Evolutionary conservation across 2,329 filamentous ascomycete species (phyloP).

Genomic region (Fusarium vanettenii): DNA sequence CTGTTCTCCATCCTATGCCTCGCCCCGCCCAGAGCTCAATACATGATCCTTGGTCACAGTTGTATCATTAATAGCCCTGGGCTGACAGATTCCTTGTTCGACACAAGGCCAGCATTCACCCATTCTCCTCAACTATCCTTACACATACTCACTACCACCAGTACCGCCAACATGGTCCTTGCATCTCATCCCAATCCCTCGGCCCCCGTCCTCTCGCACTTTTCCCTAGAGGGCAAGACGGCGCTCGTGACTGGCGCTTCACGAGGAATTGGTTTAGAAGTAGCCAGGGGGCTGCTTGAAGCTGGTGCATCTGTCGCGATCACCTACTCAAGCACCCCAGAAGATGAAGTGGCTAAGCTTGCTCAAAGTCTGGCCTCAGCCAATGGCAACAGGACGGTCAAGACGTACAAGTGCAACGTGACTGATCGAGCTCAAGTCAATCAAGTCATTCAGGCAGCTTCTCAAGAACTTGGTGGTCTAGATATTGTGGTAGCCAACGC

Average conservation of each 20-base stretch:
- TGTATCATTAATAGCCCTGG: neutral
- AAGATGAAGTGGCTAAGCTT: slow-evolving; percentile 19
- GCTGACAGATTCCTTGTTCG: neutral
- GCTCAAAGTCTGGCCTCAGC: slow-evolving; percentile 13
- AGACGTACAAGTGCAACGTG: slow-evolving; percentile 54
- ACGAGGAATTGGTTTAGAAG: slow-evolving; percentile 61
- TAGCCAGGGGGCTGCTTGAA: slow-evolving; percentile 34
- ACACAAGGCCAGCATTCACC: neutral
- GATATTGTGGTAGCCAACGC: slow-evolving; percentile 58
- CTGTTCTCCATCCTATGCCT: neutral
- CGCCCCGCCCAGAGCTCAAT: neutral
- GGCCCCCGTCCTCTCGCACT: slow-evolving; percentile 39
- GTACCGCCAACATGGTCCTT: slow-evolving; percentile 31
- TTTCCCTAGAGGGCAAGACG: slow-evolving; percentile 53
- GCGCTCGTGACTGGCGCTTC: slow-evolving; percentile 64
- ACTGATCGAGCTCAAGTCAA: slow-evolving; percentile 44
- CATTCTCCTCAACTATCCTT: neutral
- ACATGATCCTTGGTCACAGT: neutral
- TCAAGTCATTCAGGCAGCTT: slow-evolving; percentile 41
- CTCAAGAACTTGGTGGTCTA: slow-evolving; percentile 52
- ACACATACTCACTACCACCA: neutral
- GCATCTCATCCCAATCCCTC: slow-evolving; percentile 30
- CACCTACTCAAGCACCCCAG: slow-evolving; percentile 28
- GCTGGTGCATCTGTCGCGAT: slow-evolving; percentile 40
- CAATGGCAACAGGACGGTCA: slow-evolving; percentile 32